A percentile compares a stretch with the other conserved stretches of the same genome.
phyloP scores from a whole-genome alignment of 768 basidiomycete genomes.

The Agaricus subrufescens region DNA sequence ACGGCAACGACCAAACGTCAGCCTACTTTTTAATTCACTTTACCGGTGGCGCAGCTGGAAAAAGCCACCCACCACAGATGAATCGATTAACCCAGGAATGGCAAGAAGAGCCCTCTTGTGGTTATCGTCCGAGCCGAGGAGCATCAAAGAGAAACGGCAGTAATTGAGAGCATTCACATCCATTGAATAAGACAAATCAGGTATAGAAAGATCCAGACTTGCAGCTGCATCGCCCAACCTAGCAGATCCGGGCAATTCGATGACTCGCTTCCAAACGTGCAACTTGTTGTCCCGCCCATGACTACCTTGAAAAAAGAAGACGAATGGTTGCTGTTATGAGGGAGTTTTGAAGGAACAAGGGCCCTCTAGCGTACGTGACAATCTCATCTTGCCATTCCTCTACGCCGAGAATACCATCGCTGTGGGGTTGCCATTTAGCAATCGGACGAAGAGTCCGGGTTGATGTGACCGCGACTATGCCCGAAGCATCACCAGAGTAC shows the following conservation, averaged over 20 bases:
- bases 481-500: constrained; percentile 83
- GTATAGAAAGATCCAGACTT: constrained; percentile 41
- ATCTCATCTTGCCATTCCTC: constrained; percentile 66
- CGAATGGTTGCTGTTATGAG: too few relatives aligned
- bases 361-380: constrained; percentile 63
- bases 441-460: constrained; percentile 72
- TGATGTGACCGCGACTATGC: constrained; percentile 73
- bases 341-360: not conserved
- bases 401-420: constrained; percentile 69
- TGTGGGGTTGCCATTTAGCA: constrained; percentile 75
- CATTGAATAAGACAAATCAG: constrained; percentile 59
- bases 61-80: constrained; percentile 55
- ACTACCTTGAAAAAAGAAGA: constrained; percentile 29
- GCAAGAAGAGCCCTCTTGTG: constrained; percentile 54
- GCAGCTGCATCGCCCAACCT: constrained; percentile 57
- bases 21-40: constrained; percentile 42
- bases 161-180: constrained; percentile 94
- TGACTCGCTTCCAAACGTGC: constrained; percentile 62
- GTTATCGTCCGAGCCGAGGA: constrained; percentile 1
- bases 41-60: not conserved
- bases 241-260: constrained; percentile 35
- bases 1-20: constrained; percentile 83
- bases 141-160: constrained; percentile 79
- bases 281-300: constrained; percentile 87
- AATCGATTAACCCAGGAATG: constrained; percentile 86